These are phyloP conservation scores for Starmerella bacillaris DNA, from an alignment of 805 yeast genomes.

Conservation along the genomic window DNA sequence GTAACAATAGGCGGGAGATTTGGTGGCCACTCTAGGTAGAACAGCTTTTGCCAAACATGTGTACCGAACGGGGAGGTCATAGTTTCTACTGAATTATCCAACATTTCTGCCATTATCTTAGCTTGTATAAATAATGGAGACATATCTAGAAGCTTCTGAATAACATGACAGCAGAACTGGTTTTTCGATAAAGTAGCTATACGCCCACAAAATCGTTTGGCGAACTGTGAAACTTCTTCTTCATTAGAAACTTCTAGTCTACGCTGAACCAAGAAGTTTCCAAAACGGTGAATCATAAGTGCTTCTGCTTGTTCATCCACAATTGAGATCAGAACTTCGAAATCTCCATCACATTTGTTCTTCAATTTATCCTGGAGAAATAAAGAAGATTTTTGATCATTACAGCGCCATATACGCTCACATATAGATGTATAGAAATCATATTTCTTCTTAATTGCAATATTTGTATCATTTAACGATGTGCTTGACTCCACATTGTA, in stretches of 20 bases:
- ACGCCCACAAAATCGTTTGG: conserved; percentile 19
- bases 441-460: neutral
- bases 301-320: conserved; percentile 19
- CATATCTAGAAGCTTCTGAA: conserved; percentile 27
- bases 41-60: conserved; percentile 30
- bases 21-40: conserved; percentile 22
- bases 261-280: conserved; percentile 27
- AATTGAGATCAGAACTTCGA: conserved; percentile 19
- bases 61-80: conserved; percentile 26
- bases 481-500: too few relatives aligned
- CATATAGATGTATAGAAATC: conserved; percentile 1
- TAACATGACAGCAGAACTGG: conserved; percentile 28
- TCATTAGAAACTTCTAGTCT: conserved; percentile 22
- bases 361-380: conserved; percentile 27
- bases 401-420: conserved; percentile 10
- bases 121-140: conserved; percentile 18
- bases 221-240: conserved; percentile 20
- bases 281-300: conserved; percentile 28
- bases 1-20: conserved; percentile 12
- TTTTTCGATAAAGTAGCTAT: conserved; percentile 22
- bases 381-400: conserved; percentile 29
- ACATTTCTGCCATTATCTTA: conserved; percentile 25
- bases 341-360: conserved; percentile 20
- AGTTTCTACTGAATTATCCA: conserved; percentile 20
- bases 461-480: neutral